A percentile compares a stretch with the other conserved stretches of the same genome.
Evolutionary conservation across 2,329 filamentous ascomycete genomes (phyloP).

Genomic region (Fusarium algeriense): DNA sequence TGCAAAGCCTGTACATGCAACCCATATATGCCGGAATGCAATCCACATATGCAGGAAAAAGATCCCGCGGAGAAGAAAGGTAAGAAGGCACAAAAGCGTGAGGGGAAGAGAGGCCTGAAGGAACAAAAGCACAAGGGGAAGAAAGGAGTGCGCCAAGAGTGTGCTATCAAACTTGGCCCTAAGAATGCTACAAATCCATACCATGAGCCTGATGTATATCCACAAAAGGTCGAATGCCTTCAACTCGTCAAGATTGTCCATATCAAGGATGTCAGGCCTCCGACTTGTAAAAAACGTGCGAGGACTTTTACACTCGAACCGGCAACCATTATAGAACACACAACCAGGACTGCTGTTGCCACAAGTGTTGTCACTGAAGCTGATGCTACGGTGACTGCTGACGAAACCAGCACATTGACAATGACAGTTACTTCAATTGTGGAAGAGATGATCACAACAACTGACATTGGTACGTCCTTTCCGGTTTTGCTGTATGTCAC

Average conservation of each 20-base stretch:
- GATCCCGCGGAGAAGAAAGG: too few species aligned
- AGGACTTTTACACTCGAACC: neutral
- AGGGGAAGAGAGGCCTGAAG: too few species aligned
- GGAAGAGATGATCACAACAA: neutral
- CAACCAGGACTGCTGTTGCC: too few species aligned
- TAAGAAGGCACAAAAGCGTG: too few species aligned
- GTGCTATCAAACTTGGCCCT: neutral
- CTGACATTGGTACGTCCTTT: neutral
- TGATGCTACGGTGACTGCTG: neutral
- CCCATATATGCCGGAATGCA: too few species aligned
- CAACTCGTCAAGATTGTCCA: neutral
- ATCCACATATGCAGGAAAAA: too few species aligned
- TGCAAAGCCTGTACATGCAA: too few species aligned
- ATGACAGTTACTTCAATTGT: neutral
- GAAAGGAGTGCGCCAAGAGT: too few species aligned
- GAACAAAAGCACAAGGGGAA: too few species aligned
- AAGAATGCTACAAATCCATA: neutral
- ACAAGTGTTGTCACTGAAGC: neutral
- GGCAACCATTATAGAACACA: neutral
- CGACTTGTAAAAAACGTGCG: too few species aligned
- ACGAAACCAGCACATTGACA: neutral
- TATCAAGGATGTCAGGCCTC: too few species aligned
- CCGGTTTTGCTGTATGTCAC: fast-evolving
- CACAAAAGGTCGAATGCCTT: neutral
- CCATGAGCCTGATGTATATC: neutral